A percentile compares a stretch with the other conserved stretches of the same genome.
Conservation (phyloP, 768 basidiomycete genomes). For the Punctularia strigosozonata region DNA sequence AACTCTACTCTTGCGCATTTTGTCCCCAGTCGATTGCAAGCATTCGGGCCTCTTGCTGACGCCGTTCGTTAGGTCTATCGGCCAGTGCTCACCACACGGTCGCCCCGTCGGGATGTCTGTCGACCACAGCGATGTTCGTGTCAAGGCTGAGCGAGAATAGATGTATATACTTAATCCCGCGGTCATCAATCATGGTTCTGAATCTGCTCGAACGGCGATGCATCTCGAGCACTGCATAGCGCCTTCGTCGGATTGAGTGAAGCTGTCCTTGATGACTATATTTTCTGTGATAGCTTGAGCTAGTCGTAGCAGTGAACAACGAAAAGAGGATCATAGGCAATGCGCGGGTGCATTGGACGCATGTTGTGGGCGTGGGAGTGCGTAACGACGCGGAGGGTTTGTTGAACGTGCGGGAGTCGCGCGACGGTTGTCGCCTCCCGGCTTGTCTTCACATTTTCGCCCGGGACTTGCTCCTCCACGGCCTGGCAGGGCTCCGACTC, state of each 20-base stretch:
- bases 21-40: background rate
- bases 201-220: too few species aligned
- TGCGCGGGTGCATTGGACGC: too few species aligned
- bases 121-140: conserved; percentile 22
- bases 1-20: conserved; percentile 6
- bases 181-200: too few species aligned
- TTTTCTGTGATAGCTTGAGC: too few species aligned
- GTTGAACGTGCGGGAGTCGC: too few species aligned
- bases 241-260: too few species aligned
- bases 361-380: too few species aligned
- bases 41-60: conserved; percentile 6
- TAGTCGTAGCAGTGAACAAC: too few species aligned
- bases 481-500: conserved; percentile 14
- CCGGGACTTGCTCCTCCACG: conserved; percentile 14
- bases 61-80: conserved; percentile 31
- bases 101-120: conserved; percentile 40
- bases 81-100: conserved; percentile 49
- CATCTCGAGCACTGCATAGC: too few species aligned
- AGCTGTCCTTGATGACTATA: too few species aligned
- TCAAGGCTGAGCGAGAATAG: conserved; percentile 18
- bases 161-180: background rate
- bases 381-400: too few species aligned
- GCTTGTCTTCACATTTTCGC: conserved; percentile 16
- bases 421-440: conserved; percentile 18
- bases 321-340: too few species aligned